Evolutionary conservation across 2,329 filamentous ascomycete species (phyloP).

Genomic region (Alternaria postmessia): DNA sequence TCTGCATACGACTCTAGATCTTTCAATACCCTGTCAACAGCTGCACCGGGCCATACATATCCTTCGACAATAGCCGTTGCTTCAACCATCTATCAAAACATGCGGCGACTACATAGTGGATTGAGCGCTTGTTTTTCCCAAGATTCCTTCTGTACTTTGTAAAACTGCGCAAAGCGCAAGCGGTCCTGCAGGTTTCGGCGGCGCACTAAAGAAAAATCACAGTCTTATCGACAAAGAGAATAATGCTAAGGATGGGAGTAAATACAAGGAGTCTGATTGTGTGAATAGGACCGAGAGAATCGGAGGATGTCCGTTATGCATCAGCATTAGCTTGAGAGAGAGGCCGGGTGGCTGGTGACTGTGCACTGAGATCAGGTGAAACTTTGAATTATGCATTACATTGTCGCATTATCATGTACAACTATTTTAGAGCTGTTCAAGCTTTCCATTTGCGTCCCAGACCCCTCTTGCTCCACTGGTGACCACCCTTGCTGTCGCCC

Average conservation of each 20-base stretch:
- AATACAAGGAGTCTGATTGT: not conserved
- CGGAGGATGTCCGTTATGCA: not conserved
- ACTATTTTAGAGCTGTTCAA: not conserved
- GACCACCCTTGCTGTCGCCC: slow-evolving; percentile 46
- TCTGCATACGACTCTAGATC: not conserved
- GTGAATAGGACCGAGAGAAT: not conserved
- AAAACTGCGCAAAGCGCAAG: not conserved
- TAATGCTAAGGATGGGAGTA: not conserved
- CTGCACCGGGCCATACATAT: not conserved
- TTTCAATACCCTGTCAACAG: not conserved
- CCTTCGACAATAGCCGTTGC: not conserved
- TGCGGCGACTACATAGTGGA: not conserved
- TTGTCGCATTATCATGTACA: not conserved
- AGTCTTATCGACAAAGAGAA: not conserved
- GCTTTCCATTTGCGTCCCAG: slow-evolving; percentile 24
- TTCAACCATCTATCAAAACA: not conserved
- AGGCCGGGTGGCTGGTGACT: not conserved
- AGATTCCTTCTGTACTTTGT: not conserved
- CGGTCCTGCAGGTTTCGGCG: not conserved
- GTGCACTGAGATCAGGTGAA: not conserved
- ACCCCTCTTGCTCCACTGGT: slow-evolving; percentile 58
- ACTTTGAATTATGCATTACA: not conserved
- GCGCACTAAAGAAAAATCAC: no score
- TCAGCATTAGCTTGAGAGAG: not conserved
- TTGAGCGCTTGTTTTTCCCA: not conserved